Percentiles rank a stretch among this genome's conserved stretches.
Conservation (phyloP, 2,329 filamentous ascomycete genomes). For the Bipolaris bicolor region DNA sequence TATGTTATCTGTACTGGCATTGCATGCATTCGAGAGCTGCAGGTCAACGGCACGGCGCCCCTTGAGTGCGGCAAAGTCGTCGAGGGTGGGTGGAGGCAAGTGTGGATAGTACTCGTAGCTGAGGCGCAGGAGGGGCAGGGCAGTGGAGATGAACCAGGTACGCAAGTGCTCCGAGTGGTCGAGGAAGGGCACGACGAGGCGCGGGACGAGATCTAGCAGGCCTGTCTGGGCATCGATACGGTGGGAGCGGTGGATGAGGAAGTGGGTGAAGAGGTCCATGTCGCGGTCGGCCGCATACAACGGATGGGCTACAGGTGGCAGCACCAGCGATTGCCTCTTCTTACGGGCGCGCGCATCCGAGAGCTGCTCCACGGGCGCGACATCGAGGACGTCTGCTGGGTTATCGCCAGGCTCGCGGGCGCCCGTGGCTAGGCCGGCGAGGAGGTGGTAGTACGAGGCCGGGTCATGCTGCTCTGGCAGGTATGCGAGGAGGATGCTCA, state of each 20-base stretch:
- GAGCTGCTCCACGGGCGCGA: constrained; percentile 62
- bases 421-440: constrained; percentile 63
- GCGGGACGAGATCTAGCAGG: constrained; percentile 70
- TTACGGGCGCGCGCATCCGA: constrained; percentile 69
- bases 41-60: constrained; percentile 65
- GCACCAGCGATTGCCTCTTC: constrained; percentile 66
- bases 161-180: constrained; percentile 65
- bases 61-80: constrained; percentile 67
- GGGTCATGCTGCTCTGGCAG: constrained; percentile 74
- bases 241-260: constrained; percentile 71
- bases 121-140: constrained; percentile 71
- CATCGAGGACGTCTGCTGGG: constrained; percentile 56
- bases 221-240: constrained; percentile 75
- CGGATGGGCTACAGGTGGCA: constrained; percentile 63
- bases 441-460: constrained; percentile 65
- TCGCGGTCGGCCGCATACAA: constrained; percentile 57
- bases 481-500: constrained; percentile 77
- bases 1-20: constrained; percentile 21
- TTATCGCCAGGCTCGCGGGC: constrained; percentile 53
- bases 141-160: constrained; percentile 71
- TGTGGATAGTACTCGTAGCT: constrained; percentile 73
- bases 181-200: constrained; percentile 73
- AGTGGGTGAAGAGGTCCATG: constrained; percentile 64
- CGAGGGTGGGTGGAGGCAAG: constrained; percentile 60
- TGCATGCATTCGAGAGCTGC: constrained; percentile 56